A percentile compares a stretch with the other conserved stretches of the same genome.
Conservation (phyloP, 129 eudicot species). For the Ambrosia artemisiifolia region DNA sequence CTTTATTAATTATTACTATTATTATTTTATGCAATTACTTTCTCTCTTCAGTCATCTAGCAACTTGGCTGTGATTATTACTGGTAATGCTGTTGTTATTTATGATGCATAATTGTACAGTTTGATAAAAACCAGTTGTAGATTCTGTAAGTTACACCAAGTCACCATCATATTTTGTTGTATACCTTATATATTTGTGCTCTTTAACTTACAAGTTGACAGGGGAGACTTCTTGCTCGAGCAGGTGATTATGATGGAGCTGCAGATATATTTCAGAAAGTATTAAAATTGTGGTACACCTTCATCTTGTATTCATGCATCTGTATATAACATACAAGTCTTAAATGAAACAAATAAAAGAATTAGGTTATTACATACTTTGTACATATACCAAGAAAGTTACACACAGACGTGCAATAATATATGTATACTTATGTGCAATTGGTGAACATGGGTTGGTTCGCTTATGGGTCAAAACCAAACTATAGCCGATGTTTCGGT, state of each 20-base stretch:
- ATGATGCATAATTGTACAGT: background rate
- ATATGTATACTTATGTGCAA: background rate
- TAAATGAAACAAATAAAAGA: background rate
- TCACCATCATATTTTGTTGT: constrained; percentile 11
- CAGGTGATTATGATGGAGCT: constrained; percentile 79
- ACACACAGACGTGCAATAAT: background rate
- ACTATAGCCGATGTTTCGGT: background rate
- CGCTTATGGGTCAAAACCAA: background rate
- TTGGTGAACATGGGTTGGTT: background rate
- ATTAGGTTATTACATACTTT: background rate
- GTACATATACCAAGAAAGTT: background rate
- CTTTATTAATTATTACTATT: background rate
- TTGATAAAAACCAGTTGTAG: background rate
- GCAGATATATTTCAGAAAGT: constrained; percentile 67
- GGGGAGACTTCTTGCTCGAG: constrained; percentile 97
- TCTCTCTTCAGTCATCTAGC: background rate
- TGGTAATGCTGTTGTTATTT: background rate
- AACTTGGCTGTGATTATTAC: constrained; percentile 12
- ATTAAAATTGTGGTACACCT: constrained; percentile 58
- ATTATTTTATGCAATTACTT: background rate
- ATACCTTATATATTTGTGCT: constrained; percentile 46
- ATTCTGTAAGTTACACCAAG: background rate
- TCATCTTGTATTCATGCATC: constrained; percentile 7
- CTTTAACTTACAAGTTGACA: constrained; percentile 90
- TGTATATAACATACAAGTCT: background rate